phyloP scores from a whole-genome alignment of 371 early-diverging fungal species.

The Rhizopus microsporus region DNA sequence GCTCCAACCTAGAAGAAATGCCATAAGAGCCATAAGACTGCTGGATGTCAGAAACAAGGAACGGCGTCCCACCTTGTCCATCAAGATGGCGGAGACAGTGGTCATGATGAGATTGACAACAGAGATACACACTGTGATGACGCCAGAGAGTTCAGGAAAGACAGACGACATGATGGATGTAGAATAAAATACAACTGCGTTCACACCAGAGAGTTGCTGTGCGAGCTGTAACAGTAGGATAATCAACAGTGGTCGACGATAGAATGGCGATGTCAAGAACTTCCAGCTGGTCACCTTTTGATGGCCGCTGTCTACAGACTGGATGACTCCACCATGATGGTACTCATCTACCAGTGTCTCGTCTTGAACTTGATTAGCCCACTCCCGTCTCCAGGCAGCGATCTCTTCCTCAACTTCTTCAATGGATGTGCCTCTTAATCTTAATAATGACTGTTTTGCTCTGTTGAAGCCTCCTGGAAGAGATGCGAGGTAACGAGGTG shows the following conservation, averaged over 20 bases:
- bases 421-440: constrained; percentile 53
- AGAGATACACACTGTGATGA: constrained; percentile 73
- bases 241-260: constrained; percentile 64
- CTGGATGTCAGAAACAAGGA: constrained; percentile 73
- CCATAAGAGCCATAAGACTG: constrained; percentile 58
- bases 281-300: constrained; percentile 35
- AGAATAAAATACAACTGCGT: constrained; percentile 89
- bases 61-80: constrained; percentile 85
- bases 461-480: constrained; percentile 51
- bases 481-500: constrained; percentile 70
- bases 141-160: constrained; percentile 62
- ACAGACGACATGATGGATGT: constrained; percentile 73
- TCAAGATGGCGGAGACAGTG: constrained; percentile 65
- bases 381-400: constrained; percentile 59
- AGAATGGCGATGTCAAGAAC: constrained; percentile 47
- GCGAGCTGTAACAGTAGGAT: constrained; percentile 75
- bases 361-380: constrained; percentile 21
- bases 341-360: constrained; percentile 15
- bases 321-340: background rate
- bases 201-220: constrained; percentile 93
- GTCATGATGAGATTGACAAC: constrained; percentile 79
- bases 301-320: background rate
- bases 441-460: constrained; percentile 59
- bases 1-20: constrained; percentile 60
- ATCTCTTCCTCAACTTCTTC: constrained; percentile 67